Evolutionary conservation across 805 yeast species (phyloP).

Genomic region (Sungouiozyma ichnusensis): DNA sequence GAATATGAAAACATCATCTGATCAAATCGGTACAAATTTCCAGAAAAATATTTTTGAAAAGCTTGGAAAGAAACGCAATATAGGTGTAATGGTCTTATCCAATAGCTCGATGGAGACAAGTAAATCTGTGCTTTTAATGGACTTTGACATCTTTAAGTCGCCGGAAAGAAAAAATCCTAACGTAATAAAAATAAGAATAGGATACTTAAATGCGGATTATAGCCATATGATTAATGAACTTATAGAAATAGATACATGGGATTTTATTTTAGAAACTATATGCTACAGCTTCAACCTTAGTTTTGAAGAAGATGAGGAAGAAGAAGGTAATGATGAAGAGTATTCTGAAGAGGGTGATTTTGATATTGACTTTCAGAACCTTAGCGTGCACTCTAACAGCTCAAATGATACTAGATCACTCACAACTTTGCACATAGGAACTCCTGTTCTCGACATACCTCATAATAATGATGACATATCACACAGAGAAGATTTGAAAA

Average conservation of each 20-base stretch:
- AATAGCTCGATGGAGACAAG: constrained; percentile 17
- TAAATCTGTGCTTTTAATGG: constrained; percentile 18
- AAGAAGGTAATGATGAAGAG: constrained; percentile 8
- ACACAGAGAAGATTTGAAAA: background rate
- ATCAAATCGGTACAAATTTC: constrained; percentile 12
- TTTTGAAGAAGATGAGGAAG: constrained; percentile 25
- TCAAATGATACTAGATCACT: constrained; percentile 7
- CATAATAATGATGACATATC: background rate
- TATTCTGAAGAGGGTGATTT: constrained; percentile 2
- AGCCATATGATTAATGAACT: constrained; percentile 22
- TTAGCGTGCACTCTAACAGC: background rate
- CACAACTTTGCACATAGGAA: constrained; percentile 8
- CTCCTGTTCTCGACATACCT: constrained; percentile 4
- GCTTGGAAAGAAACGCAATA: constrained; percentile 1
- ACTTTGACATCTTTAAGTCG: constrained; percentile 14
- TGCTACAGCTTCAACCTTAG: constrained; percentile 22
- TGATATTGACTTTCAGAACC: background rate
- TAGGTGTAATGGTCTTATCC: constrained; percentile 20
- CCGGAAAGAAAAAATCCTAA: constrained; percentile 15
- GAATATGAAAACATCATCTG: background rate
- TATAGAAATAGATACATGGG: constrained; percentile 24
- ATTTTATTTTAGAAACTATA: constrained; percentile 20
- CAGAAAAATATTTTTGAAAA: constrained; percentile 10
- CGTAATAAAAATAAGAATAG: constrained; percentile 26
- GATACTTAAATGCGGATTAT: constrained; percentile 25